These are phyloP conservation scores for Aegilops sharonensis DNA, from an alignment of 176 grass and related monocot species.

Conservation along the genomic window DNA sequence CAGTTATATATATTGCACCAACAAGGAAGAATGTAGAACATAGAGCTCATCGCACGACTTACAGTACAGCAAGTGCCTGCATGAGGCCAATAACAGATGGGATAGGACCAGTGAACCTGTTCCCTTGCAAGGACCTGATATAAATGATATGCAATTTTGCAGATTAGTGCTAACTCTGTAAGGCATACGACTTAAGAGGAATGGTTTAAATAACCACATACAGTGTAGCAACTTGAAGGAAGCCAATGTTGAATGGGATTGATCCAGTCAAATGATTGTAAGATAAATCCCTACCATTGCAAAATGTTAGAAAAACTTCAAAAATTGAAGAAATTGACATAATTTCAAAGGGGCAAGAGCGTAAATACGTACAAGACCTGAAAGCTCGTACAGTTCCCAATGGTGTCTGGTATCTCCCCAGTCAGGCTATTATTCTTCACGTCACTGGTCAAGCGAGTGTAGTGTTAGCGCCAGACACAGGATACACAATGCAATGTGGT, in stretches of 20 bases:
- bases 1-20: neutral
- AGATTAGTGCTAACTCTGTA: neutral
- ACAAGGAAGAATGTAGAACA: neutral
- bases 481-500: neutral
- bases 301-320: constrained; percentile 18
- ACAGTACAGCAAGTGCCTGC: constrained; percentile 97
- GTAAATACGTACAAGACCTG: constrained; percentile 91
- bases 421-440: constrained; percentile 95
- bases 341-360: neutral
- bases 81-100: constrained; percentile 97
- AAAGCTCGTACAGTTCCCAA: constrained; percentile 97
- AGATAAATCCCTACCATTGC: constrained; percentile 82
- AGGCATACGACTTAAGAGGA: neutral
- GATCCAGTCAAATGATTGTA: constrained; percentile 80
- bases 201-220: constrained; percentile 35
- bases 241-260: constrained; percentile 98
- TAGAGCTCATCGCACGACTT: constrained; percentile 27
- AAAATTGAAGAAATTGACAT: neutral
- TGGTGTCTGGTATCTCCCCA: constrained; percentile 74
- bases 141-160: neutral
- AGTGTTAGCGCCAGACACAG: neutral
- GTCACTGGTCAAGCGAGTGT: constrained; percentile 46
- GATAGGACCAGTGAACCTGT: constrained; percentile 80
- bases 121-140: constrained; percentile 90
- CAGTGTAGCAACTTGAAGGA: constrained; percentile 98